These are phyloP conservation scores for Heterobasidion irregulare DNA, from an alignment of 1,284 basidiomycete genomes.

Conservation along the genomic window DNA sequence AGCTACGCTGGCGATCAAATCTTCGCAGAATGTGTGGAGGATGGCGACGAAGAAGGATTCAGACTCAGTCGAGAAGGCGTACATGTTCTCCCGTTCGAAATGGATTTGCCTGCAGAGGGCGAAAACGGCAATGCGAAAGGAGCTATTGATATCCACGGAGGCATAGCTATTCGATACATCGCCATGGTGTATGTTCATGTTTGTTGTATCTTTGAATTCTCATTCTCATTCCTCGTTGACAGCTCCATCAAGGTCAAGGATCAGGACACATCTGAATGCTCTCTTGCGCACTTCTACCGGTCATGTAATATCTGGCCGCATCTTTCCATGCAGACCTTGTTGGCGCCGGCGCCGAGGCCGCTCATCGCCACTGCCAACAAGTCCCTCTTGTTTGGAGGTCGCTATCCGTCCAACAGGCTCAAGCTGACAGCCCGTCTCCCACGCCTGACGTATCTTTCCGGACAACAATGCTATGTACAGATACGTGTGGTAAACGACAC, in stretches of 20 bases:
- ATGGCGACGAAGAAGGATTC: conserved; percentile 61
- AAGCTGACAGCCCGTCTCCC: conserved; percentile 67
- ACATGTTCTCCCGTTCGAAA: conserved; percentile 73
- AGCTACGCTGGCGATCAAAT: conserved; percentile 36
- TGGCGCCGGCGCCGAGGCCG: conserved; percentile 57
- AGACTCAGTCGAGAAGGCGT: conserved; percentile 57
- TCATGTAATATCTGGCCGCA: conserved; percentile 80
- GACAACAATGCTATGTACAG: conserved; percentile 74
- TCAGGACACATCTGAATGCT: conserved; percentile 47
- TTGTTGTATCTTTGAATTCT: conserved; percentile 4
- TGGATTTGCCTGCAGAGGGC: conserved; percentile 62
- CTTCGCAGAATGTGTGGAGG: conserved; percentile 40
- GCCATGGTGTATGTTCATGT: conserved; percentile 61
- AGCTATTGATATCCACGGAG: conserved; percentile 42
- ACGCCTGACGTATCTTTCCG: conserved; percentile 79
- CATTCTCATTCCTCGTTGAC: conserved; percentile 4
- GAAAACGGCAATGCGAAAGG: conserved; percentile 67
- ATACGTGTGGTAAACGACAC: conserved; percentile 70
- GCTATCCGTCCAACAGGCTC: conserved; percentile 47
- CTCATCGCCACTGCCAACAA: conserved; percentile 54
- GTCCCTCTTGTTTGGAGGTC: conserved; percentile 55
- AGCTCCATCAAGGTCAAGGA: conserved; percentile 82
- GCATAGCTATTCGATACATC: conserved; percentile 75
- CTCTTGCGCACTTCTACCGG: conserved; percentile 91
- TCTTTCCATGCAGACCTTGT: conserved; percentile 55